A percentile compares a stretch with the other conserved stretches of the same genome.
Conservation (phyloP, 192 early-diverging fungal genomes). For the Entomortierella chlamydospora region DNA sequence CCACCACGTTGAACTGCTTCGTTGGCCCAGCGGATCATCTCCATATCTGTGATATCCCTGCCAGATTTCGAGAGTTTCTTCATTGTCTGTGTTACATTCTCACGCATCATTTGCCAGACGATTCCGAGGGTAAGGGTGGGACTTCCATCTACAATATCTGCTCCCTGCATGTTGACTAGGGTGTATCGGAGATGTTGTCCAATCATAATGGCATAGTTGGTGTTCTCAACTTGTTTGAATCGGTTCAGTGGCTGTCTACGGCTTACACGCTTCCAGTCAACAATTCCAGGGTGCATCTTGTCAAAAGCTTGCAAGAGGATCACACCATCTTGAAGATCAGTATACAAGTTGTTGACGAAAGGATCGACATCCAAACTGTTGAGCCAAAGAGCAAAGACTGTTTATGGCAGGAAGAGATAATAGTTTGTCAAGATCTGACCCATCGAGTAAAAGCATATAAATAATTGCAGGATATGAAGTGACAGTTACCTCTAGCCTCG, state of each 20-base stretch:
- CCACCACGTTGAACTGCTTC: constrained; percentile 71
- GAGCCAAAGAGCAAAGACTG: constrained; percentile 97
- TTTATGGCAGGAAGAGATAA: no score
- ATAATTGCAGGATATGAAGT: no score
- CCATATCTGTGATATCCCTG: constrained; percentile 87
- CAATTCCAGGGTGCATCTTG: constrained; percentile 89
- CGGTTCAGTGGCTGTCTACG: constrained; percentile 77
- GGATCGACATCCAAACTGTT: constrained; percentile 98
- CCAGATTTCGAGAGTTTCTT: constrained; percentile 86
- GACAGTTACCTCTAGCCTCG: constrained; percentile 84
- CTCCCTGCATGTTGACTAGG: constrained; percentile 95
- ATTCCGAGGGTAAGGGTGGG: constrained; percentile 91
- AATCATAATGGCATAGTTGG: constrained; percentile 90
- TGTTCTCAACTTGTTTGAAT: constrained; percentile 99
- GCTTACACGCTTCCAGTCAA: constrained; percentile 96
- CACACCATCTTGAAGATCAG: constrained; percentile 89
- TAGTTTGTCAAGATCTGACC: no score
- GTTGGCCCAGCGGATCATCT: constrained; percentile 98
- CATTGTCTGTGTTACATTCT: constrained; percentile 94
- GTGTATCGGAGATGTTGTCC: constrained; percentile 90
- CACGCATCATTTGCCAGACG: constrained; percentile 99
- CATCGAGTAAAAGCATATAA: no score
- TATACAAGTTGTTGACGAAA: constrained; percentile 98
- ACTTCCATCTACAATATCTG: constrained; percentile 92
- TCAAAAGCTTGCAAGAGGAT: constrained; percentile 96